These are phyloP conservation scores for Amaranthus cruentus DNA, from an alignment of 148 eudicot genomes.

Conservation along the genomic window DNA sequence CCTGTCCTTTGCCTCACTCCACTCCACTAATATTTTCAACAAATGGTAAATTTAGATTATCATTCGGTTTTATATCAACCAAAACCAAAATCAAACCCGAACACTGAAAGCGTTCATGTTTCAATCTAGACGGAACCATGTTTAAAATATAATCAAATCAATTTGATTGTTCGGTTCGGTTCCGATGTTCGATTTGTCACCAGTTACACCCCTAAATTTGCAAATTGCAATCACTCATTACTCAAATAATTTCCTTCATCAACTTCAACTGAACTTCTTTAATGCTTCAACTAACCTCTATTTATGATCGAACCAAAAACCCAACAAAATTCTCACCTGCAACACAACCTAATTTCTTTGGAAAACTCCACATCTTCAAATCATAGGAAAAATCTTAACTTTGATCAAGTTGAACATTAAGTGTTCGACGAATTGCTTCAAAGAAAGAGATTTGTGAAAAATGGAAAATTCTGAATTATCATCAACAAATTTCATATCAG, in stretches of 20 bases:
- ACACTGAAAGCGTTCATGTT: no score
- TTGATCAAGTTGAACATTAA: conserved; percentile 11
- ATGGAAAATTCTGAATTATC: conserved; percentile 24
- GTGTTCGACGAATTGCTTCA: conserved; percentile 22
- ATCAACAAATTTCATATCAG: conserved; percentile 52
- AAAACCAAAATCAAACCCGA: no score
- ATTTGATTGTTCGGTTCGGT: no score
- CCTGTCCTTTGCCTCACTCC: no score
- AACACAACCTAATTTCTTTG: neutral
- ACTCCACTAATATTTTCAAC: no score
- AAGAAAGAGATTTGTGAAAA: neutral
- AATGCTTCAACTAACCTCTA: neutral
- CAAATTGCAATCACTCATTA: neutral
- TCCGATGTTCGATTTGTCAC: neutral
- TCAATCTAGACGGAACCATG: no score
- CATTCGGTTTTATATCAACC: no score
- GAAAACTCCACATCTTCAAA: neutral
- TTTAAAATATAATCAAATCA: no score
- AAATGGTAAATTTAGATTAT: no score
- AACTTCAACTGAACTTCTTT: neutral
- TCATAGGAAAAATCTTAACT: neutral
- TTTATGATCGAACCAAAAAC: neutral
- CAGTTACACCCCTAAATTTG: neutral
- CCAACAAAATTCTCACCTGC: conserved; percentile 12
- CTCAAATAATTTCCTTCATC: no score